Evolutionary conservation across 495 filamentous ascomycete species (phyloP).

Genomic region (Penicillium crystallinum): DNA sequence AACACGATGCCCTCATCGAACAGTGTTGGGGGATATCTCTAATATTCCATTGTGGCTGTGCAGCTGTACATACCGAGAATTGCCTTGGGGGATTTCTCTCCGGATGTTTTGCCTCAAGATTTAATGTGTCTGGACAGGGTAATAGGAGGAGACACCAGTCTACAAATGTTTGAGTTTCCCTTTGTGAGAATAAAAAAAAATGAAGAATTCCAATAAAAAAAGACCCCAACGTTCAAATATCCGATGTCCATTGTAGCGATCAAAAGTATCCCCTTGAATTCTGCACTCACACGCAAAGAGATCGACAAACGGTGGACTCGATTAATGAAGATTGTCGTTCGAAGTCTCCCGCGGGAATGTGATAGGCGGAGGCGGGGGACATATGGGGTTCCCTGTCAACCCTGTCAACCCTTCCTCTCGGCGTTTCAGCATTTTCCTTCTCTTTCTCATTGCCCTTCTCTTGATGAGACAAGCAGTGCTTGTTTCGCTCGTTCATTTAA

Average conservation of each 20-base stretch:
- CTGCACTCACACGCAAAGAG: too few species aligned
- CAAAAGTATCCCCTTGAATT: too few species aligned
- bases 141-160: conserved; percentile 25
- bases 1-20: conserved; percentile 18
- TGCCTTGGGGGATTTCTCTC: conserved; percentile 15
- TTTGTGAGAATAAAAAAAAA: conserved; percentile 24
- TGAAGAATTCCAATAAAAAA: conserved; percentile 3
- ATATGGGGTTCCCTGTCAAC: conserved; percentile 5
- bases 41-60: conserved; percentile 21
- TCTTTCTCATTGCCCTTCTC: background rate
- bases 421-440: conserved; percentile 17
- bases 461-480: background rate
- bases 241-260: too few species aligned
- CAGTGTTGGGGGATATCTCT: conserved; percentile 6
- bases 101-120: conserved; percentile 14
- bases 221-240: too few species aligned
- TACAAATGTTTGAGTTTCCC: conserved; percentile 27
- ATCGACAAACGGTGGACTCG: conserved; percentile 27
- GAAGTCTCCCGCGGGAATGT: conserved; percentile 11
- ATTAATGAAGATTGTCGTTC: conserved; percentile 25
- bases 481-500: background rate
- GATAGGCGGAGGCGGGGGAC: conserved; percentile 16
- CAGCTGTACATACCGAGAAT: conserved; percentile 38
- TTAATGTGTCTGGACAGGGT: conserved; percentile 25
- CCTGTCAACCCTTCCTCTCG: conserved; percentile 15